A percentile compares a stretch with the other conserved stretches of the same genome.
phyloP scores from a whole-genome alignment of 176 grass and related monocot genomes.

The Carex cristatella region DNA sequence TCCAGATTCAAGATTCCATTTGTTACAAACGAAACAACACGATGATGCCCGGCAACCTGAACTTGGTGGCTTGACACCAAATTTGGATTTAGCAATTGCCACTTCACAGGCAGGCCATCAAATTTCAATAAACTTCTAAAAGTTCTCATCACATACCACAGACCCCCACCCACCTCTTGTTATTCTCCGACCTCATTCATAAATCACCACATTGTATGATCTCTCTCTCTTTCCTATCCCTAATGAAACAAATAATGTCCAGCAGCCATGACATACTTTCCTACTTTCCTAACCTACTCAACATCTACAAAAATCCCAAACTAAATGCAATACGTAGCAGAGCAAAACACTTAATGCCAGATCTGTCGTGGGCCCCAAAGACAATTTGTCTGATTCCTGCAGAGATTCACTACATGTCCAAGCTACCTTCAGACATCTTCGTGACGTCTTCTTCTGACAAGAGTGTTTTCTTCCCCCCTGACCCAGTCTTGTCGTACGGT shows the following conservation, averaged over 20 bases:
- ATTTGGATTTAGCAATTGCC: too few species aligned
- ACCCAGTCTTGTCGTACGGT: slow-evolving; percentile 74
- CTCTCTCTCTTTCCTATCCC: background rate
- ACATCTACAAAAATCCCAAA: background rate
- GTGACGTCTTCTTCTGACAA: slow-evolving; percentile 71
- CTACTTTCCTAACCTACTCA: background rate
- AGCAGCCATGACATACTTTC: background rate
- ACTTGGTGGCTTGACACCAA: too few species aligned
- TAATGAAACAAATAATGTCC: background rate
- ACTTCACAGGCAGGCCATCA: too few species aligned
- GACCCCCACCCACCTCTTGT: background rate
- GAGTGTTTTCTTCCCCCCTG: slow-evolving; percentile 61
- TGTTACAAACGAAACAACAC: too few species aligned
- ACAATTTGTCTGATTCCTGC: background rate
- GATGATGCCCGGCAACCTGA: too few species aligned
- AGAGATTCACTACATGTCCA: slow-evolving; percentile 44
- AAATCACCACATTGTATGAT: background rate
- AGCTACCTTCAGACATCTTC: slow-evolving; percentile 45
- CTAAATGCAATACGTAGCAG: background rate
- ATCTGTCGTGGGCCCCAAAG: background rate
- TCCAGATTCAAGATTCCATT: too few species aligned
- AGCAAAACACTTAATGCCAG: background rate
- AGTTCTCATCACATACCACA: too few species aligned
- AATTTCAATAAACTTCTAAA: too few species aligned
- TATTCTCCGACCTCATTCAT: background rate